A percentile compares a stretch with the other conserved stretches of the same genome.
phyloP scores from a whole-genome alignment of 192 early-diverging fungal species.

The Coemansia sp. region DNA sequence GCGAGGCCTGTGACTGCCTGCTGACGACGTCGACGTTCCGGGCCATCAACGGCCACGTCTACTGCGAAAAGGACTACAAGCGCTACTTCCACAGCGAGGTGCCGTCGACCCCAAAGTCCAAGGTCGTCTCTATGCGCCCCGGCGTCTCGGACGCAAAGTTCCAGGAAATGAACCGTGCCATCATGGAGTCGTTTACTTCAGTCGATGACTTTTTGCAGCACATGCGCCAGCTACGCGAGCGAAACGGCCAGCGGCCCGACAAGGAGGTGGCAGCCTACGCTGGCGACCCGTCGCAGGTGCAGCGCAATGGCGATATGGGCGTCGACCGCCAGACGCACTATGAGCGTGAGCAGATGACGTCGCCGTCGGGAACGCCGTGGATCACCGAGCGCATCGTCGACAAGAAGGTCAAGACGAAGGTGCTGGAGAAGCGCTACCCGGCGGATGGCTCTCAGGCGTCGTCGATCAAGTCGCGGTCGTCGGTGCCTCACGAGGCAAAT shows the following conservation, averaged over 20 bases:
- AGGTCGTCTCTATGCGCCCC: constrained; percentile 22
- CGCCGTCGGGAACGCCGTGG: constrained; percentile 45
- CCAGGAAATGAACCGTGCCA: constrained; percentile 39
- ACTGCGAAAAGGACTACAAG: constrained; percentile 44
- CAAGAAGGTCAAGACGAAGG: constrained; percentile 48
- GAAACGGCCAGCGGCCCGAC: constrained; percentile 8
- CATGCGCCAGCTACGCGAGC: constrained; percentile 42
- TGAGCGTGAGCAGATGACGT: constrained; percentile 45
- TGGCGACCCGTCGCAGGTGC: constrained; percentile 32
- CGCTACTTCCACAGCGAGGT: constrained; percentile 16
- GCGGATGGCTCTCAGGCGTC: constrained; percentile 16
- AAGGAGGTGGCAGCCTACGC: neutral
- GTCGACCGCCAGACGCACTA: constrained; percentile 48
- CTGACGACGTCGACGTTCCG: constrained; percentile 48
- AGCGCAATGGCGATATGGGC: constrained; percentile 36
- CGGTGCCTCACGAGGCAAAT: neutral
- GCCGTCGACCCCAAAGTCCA: neutral
- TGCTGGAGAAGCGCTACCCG: constrained; percentile 48
- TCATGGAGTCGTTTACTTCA: constrained; percentile 51
- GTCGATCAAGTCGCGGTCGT: neutral
- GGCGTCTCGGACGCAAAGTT: constrained; percentile 38
- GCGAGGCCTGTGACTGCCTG: constrained; percentile 46
- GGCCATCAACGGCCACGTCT: constrained; percentile 44
- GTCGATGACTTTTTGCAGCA: constrained; percentile 49
- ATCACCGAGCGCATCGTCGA: constrained; percentile 48